A percentile compares a stretch with the other conserved stretches of the same genome.
Evolutionary conservation across 108 stramenopile genomes (phyloP).

Genomic region (Cyclostephanos tholiformis): DNA sequence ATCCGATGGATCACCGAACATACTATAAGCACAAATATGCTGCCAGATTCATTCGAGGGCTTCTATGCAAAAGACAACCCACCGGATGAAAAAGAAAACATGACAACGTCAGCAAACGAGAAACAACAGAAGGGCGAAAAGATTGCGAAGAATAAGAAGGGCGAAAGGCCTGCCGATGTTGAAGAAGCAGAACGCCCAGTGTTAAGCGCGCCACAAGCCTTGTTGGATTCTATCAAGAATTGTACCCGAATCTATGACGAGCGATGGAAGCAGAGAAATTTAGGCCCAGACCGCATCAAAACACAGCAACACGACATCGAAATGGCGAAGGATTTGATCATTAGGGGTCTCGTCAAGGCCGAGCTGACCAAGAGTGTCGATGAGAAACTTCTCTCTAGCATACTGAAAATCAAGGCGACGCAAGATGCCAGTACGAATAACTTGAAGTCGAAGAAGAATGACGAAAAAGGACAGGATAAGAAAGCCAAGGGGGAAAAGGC

Average conservation of each 20-base stretch:
- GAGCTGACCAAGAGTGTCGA: slow-evolving; percentile 68
- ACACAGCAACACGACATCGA: slow-evolving; percentile 76
- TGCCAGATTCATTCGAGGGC: slow-evolving; percentile 66
- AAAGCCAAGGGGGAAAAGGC: slow-evolving; percentile 52
- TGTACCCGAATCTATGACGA: slow-evolving; percentile 50
- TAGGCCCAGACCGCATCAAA: slow-evolving; percentile 61
- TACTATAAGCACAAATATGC: slow-evolving; percentile 49
- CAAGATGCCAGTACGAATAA: slow-evolving; percentile 56
- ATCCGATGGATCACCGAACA: slow-evolving; percentile 81
- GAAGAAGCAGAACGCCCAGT: slow-evolving; percentile 45
- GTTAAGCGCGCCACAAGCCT: slow-evolving; percentile 53
- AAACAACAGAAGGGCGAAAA: slow-evolving; percentile 44
- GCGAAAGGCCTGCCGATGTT: slow-evolving; percentile 23
- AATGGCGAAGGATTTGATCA: slow-evolving; percentile 62
- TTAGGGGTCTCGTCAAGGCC: slow-evolving; percentile 63
- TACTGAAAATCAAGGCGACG: slow-evolving; percentile 71
- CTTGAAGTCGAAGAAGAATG: slow-evolving; percentile 49
- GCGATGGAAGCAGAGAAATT: slow-evolving; percentile 70
- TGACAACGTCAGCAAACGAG: slow-evolving; percentile 20
- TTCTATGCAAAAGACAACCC: slow-evolving; percentile 54
- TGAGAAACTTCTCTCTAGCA: slow-evolving; percentile 69
- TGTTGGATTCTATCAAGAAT: slow-evolving; percentile 49
- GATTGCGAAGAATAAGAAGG: slow-evolving; percentile 43
- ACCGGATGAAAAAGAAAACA: slow-evolving; percentile 41
- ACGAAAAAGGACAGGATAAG: slow-evolving; percentile 49